Evolutionary conservation across 2,329 filamentous ascomycete genomes (phyloP).

Genomic region (Decorospora gaudefroyi): DNA sequence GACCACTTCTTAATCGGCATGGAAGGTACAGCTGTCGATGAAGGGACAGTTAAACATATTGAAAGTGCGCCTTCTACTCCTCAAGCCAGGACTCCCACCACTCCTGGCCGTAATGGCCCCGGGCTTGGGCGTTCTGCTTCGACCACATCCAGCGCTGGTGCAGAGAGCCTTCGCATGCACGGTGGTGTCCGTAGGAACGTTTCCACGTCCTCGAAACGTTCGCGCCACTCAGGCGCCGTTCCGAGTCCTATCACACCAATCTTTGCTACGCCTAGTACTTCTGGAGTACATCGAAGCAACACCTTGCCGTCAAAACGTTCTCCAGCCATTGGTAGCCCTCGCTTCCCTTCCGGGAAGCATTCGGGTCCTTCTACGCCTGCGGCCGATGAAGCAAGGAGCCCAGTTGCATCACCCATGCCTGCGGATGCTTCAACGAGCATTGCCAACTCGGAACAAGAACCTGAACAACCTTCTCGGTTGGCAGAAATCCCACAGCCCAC

Average conservation of each 20-base stretch:
- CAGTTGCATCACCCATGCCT: conserved; percentile 24
- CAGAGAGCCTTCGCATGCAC: conserved; percentile 81
- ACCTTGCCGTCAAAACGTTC: conserved; percentile 92
- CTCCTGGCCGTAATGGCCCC: conserved; percentile 56
- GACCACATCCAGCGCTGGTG: conserved; percentile 68
- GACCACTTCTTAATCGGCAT: conserved; percentile 98
- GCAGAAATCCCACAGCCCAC: conserved; percentile 5
- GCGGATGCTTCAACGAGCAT: conserved; percentile 16
- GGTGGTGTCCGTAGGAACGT: conserved; percentile 83
- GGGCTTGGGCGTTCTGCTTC: conserved; percentile 77
- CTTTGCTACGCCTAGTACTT: conserved; percentile 48
- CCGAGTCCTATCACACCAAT: conserved; percentile 62
- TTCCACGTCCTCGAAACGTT: conserved; percentile 88
- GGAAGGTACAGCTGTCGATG: conserved; percentile 97
- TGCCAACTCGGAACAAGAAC: conserved; percentile 15
- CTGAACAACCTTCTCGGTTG: conserved; percentile 6
- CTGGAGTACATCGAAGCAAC: conserved; percentile 77
- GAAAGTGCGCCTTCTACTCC: conserved; percentile 68
- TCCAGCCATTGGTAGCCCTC: conserved; percentile 61
- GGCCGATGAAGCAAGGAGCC: conserved; percentile 34
- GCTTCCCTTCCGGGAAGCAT: conserved; percentile 50
- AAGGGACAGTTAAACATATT: conserved; percentile 68
- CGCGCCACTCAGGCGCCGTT: conserved; percentile 71
- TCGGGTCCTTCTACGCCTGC: conserved; percentile 59
- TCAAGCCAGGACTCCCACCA: conserved; percentile 56